phyloP scores from a whole-genome alignment of 1,284 basidiomycete genomes.

The Apiotrichum montevideense region DNA sequence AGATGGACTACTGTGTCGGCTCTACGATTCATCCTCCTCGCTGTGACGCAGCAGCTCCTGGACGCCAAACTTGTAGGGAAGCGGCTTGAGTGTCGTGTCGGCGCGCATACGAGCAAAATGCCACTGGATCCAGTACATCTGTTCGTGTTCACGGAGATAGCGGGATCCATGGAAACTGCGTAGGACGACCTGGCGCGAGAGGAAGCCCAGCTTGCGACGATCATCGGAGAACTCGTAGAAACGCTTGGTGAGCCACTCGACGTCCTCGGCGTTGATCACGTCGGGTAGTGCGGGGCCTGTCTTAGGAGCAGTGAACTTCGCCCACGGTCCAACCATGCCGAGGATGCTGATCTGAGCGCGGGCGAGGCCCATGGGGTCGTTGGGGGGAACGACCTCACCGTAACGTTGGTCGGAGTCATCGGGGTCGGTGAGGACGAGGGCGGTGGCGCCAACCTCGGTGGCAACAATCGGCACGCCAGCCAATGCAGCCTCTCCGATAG shows the following conservation, averaged over 20 bases:
- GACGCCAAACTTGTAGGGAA: slow-evolving; percentile 6
- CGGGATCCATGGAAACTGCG: slow-evolving; percentile 9
- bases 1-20: too few species aligned
- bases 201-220: slow-evolving; percentile 11
- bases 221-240: slow-evolving; percentile 10
- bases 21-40: too few species aligned
- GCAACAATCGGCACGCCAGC: slow-evolving; percentile 16
- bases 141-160: slow-evolving; percentile 15
- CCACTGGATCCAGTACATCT: slow-evolving; percentile 17
- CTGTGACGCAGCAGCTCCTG: background rate
- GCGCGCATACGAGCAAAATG: slow-evolving; percentile 8
- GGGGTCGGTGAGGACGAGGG: slow-evolving; percentile 13
- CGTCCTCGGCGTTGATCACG: slow-evolving; percentile 8
- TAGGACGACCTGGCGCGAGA: slow-evolving; percentile 9
- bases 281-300: slow-evolving; percentile 2
- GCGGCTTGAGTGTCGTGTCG: slow-evolving; percentile 3
- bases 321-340: slow-evolving; percentile 8
- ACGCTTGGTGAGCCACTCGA: slow-evolving; percentile 8
- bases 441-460: slow-evolving; percentile 13
- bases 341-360: slow-evolving; percentile 14
- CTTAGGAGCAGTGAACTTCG: slow-evolving; percentile 6
- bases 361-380: slow-evolving; percentile 8
- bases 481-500: slow-evolving; percentile 11
- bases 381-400: slow-evolving; percentile 12
- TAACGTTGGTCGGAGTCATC: slow-evolving; percentile 4